Conservation (phyloP, 805 yeast genomes). For the Scheffersomyces lignosus region DNA sequence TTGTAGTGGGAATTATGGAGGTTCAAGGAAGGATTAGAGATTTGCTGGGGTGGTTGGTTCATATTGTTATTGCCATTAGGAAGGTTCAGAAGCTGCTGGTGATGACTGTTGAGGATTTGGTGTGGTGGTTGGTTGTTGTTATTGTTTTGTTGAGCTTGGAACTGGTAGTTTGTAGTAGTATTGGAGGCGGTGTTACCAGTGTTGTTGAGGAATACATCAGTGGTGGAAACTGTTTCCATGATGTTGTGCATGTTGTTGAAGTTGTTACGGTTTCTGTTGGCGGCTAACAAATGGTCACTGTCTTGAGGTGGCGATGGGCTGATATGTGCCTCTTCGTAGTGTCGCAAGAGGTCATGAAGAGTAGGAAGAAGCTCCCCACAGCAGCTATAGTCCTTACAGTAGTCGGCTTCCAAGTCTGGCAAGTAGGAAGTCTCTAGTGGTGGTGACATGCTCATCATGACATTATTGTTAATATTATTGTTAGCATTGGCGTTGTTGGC, state of each 20-base stretch:
- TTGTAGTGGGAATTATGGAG: conserved; percentile 21
- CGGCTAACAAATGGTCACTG: conserved; percentile 28
- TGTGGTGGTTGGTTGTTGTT: conserved; percentile 15
- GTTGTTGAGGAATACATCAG: conserved; percentile 77
- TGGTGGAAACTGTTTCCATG: conserved; percentile 89
- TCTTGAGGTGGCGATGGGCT: conserved; percentile 50
- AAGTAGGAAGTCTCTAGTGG: conserved; percentile 75
- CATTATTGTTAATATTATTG: conserved; percentile 20
- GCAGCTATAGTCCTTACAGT: conserved; percentile 94
- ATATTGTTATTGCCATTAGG: background rate
- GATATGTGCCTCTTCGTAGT: conserved; percentile 95
- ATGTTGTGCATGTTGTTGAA: conserved; percentile 52
- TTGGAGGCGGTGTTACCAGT: conserved; percentile 18
- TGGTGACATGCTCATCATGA: conserved; percentile 51
- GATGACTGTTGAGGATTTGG: conserved; percentile 7
- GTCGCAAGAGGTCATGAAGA: conserved; percentile 87
- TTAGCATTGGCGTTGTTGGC: conserved; percentile 12
- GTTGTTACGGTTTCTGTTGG: conserved; percentile 33
- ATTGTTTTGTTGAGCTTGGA: conserved; percentile 5
- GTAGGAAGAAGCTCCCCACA: conserved; percentile 94
- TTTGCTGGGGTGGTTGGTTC: conserved; percentile 4
- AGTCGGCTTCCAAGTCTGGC: conserved; percentile 92
- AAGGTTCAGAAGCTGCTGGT: background rate
- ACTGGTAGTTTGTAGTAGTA: conserved; percentile 8
- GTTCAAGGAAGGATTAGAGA: conserved; percentile 14